Evolutionary conservation across 2,329 filamentous ascomycete genomes (phyloP), one percentile per base, ranked within the genome.

Genomic region (Intubia oerlemansii): DNA sequence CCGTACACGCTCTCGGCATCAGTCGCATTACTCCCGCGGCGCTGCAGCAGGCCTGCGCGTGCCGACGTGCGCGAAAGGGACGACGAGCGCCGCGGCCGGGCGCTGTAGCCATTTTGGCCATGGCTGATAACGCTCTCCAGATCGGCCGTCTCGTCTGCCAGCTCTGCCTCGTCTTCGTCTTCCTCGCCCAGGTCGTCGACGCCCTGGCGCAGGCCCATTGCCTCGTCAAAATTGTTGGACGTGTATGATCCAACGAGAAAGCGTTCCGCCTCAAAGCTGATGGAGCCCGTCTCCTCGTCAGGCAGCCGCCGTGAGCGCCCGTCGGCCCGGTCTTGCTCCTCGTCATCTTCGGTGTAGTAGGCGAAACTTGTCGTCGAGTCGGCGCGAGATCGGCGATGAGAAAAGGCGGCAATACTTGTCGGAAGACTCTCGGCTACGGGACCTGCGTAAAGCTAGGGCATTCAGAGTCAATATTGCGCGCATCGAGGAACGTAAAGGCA

Each of bases 361-460:
- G 81, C 71, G 48, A 93, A 95, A 51, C 81, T 93, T 17, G 84
- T 58, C 5, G 65, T 81, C 10, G 85, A 95, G 43, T 84, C 79
- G 39, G 80, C 72, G 41, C 85, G 70, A 21, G 61, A 58, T 34
- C 82, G 68, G 34, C 81, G 78, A 49, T 92, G 84, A 27, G 71
- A 73, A 47, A 98, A 98, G 18, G 81, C 77, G n/a, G 81, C 82
- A 20, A 84, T 63, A 45, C 84, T 93, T 9, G 80, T 88, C 2
- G 88, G 88, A n/a, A 98, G 66, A 45, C 82, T 93, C 54, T 98
- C 88, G 31, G 82, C 84, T 43, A 93, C 72, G 6, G 85, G 88
- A 6, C 88, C 88, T 15, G 85, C 75, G 52, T 85, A n/a, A n/a
- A n/a, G n/a, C n/a, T n/a, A n/a, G n/a, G n/a, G n/a, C n/a, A n/a